These are phyloP conservation scores for Cutaneotrichosporon sp. DNA, from an alignment of 1,284 basidiomycete genomes.

Conservation along the genomic window DNA sequence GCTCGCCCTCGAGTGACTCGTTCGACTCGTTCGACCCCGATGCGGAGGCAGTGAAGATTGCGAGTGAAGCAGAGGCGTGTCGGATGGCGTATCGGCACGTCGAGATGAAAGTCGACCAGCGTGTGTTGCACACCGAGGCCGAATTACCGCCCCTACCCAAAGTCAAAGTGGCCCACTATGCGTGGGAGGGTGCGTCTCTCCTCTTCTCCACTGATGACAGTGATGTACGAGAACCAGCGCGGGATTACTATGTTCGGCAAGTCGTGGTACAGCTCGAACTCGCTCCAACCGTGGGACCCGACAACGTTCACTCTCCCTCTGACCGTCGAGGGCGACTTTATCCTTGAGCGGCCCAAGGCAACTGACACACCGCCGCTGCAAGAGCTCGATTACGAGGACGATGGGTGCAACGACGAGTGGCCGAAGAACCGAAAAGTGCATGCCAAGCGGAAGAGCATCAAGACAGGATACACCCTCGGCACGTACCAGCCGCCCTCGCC, in stretches of 20 bases:
- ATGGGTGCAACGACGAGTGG: neutral
- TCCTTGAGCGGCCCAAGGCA: neutral
- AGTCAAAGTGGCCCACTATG: conserved; percentile 52
- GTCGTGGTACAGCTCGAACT: conserved; percentile 46
- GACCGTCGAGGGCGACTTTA: conserved; percentile 8
- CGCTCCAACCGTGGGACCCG: conserved; percentile 51
- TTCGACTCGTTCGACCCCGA: conserved; percentile 11
- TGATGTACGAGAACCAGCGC: conserved; percentile 54
- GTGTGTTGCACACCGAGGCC: conserved; percentile 10
- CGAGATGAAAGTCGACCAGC: conserved; percentile 15
- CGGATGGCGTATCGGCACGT: conserved; percentile 4
- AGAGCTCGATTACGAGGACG: neutral
- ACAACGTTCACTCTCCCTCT: conserved; percentile 45
- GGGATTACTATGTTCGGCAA: conserved; percentile 49
- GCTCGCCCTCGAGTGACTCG: neutral
- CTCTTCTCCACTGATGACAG: conserved; percentile 28
- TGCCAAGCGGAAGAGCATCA: conserved; percentile 32
- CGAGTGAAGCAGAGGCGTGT: neutral
- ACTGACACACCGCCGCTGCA: neutral
- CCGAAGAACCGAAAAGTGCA: neutral
- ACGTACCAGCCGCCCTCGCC: conserved; percentile 49
- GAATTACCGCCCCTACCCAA: conserved; percentile 7
- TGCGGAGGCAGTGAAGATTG: neutral
- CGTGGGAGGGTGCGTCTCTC: conserved; percentile 66
- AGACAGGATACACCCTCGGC: conserved; percentile 48